Evolutionary conservation across 176 grass and related monocot species (phyloP).

Genomic region (Zea mays): Zm-B73-REFERENCE-NAM-5.0 NC_050097.1:34640001-34640500

Average conservation of each 20-base stretch:
- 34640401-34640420: slow-evolving; percentile 74
- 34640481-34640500: slow-evolving; percentile 59
- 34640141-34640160: slow-evolving; percentile 92
- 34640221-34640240: slow-evolving; percentile 94
- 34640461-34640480: slow-evolving; percentile 79
- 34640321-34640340: slow-evolving; percentile 73
- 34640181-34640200: slow-evolving; percentile 86
- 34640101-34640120: slow-evolving; percentile 45
- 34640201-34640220: slow-evolving; percentile 80
- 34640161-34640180: slow-evolving; percentile 84
- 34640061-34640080: slow-evolving; percentile 22
- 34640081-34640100: slow-evolving; percentile 12
- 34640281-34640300: slow-evolving; percentile 74
- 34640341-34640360: slow-evolving; percentile 71
- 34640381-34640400: slow-evolving; percentile 80
- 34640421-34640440: slow-evolving; percentile 72
- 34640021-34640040: slow-evolving; percentile 38
- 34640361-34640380: slow-evolving; percentile 87
- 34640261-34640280: slow-evolving; percentile 83
- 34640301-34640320: slow-evolving; percentile 94
- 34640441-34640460: slow-evolving; percentile 67
- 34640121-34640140: slow-evolving; percentile 80
- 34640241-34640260: slow-evolving; percentile 74
- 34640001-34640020: slow-evolving; percentile 35
- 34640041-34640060: slow-evolving; percentile 34